Evolutionary conservation across 257 asterid genomes (phyloP).

Genomic region (Catharanthus roseus): DNA sequence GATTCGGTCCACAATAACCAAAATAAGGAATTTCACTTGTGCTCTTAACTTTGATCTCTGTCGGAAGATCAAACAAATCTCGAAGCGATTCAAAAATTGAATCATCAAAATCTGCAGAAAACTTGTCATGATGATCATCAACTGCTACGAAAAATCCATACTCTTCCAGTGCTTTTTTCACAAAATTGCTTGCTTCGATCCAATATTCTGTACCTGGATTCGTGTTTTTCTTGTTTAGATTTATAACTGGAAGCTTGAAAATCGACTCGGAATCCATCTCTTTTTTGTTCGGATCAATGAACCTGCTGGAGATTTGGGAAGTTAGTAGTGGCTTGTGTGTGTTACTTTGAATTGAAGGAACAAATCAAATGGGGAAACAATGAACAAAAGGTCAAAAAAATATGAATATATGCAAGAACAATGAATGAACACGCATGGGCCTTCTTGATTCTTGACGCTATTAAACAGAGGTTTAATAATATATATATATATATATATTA

Average conservation of each 20-base stretch:
- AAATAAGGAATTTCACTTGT: background rate
- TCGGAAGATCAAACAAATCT: slow-evolving; percentile 13
- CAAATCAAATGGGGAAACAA: too few species aligned
- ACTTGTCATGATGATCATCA: slow-evolving; percentile 15
- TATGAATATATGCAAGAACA: too few species aligned
- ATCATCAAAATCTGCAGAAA: background rate
- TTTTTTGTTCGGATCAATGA: background rate
- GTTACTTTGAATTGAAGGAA: too few species aligned
- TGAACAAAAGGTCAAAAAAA: too few species aligned
- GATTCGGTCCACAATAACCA: slow-evolving; percentile 38
- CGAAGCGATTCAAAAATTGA: background rate
- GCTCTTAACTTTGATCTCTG: slow-evolving; percentile 2
- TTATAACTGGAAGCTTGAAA: slow-evolving; percentile 13
- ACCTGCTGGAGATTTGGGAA: too few species aligned
- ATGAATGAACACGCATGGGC: too few species aligned
- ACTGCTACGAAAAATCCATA: slow-evolving; percentile 12
- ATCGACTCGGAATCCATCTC: background rate
- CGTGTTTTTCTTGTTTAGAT: background rate
- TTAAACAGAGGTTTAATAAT: too few species aligned
- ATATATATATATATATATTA: too few species aligned
- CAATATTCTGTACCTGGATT: background rate
- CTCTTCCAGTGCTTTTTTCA: slow-evolving; percentile 12
- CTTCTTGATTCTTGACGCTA: too few species aligned
- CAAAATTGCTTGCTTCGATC: background rate
- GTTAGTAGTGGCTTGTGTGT: too few species aligned